Conservation (phyloP, 306 rosid species). For the cucumber (Cucumis sativus) region Cucumber_9930_V3 NC_026661.2:19363001-19363500, state of each 20-base stretch:
- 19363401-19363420: constrained; percentile 52
- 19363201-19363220: constrained; percentile 80
- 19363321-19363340: constrained; percentile 71
- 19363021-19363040: not conserved
- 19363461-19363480: not conserved
- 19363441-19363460: constrained; percentile 33
- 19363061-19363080: not conserved
- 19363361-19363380: constrained; percentile 90
- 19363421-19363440: constrained; percentile 80
- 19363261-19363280: constrained; percentile 92
- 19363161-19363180: constrained; percentile 22
- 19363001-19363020: not conserved
- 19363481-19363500: not conserved
- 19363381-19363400: constrained; percentile 63
- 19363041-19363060: not conserved
- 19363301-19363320: constrained; percentile 82
- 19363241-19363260: constrained; percentile 77
- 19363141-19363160: not conserved
- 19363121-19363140: not conserved
- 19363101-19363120: not conserved
- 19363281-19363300: constrained; percentile 74
- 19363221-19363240: constrained; percentile 79
- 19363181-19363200: constrained; percentile 97
- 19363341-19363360: constrained; percentile 72
- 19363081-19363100: not conserved